Evolutionary conservation across 2,329 filamentous ascomycete species (phyloP), one percentile per base, ranked within the genome.

Genomic region (Ophioceras dolichostomum): DNA sequence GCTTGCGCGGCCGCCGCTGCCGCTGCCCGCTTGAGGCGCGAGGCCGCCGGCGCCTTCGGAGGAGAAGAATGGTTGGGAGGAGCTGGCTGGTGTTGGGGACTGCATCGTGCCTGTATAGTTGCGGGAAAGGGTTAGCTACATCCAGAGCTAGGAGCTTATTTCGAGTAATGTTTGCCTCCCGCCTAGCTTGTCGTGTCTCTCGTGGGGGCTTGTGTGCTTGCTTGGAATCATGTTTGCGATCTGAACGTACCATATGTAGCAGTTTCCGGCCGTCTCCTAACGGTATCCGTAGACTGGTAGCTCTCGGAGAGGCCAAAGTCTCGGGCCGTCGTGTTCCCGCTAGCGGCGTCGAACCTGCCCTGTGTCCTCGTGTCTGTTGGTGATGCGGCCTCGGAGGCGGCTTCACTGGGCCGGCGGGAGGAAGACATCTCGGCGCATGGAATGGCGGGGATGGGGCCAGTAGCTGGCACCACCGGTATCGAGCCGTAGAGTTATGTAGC

Each of bases 271-370:
- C 70, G 65, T 46, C 70, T 65, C 45, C 76, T 67, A 46, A 76
- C 61, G 13, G 74, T 77, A 39, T 78, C 75, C 17, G 67, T 68
- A 16, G 73, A 73, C 49, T 75, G 71, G 47, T 66, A 67, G 53
- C 65, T 73, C 47, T 75, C 72, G 4, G 68, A 61, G 34, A 66
- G 51, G 18, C 55, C 59, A 34, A 71, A 66, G 27, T 66, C 64
- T 39, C 53, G 58, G 38, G 49, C 48, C 32, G 56, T 44, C 32
- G 48, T 42, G 21, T 28, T 16, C 5, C 21, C 36, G n/a, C n/a
- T n/a, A n/a, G n/a, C n/a, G n/a, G 29, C 22, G n/a, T 61, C 57
- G 42, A 58, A 49, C 43, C 53, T 54, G 29, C 55, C 46, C 22
- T 34, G 30, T 3, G 38, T 19, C 13, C 38, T 37, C 12, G 30